Evolutionary conservation across 441 rosid species (phyloP), one percentile per base, ranked within the genome.

Genomic region (Erodium texanum): DNA sequence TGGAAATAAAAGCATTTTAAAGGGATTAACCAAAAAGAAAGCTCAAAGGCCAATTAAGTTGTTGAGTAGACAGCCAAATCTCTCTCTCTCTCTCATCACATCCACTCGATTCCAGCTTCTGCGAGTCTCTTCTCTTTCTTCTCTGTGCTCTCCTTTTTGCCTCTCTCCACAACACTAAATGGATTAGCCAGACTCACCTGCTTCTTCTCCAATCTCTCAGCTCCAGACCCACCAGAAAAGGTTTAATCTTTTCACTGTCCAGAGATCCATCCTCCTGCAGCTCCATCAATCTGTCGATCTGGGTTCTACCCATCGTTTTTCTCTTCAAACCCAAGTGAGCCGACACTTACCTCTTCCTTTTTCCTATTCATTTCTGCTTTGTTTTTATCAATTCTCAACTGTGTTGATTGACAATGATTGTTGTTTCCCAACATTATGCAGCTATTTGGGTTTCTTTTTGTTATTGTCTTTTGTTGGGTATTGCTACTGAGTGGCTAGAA

Each of bases 381-480:
- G 58, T 50, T 50, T 56, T 19, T 56, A 56, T 56, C 62, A 48
- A 3, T 56, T 56, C 24, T 56, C 23, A 54, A 19, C 61, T 54
- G 61, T 18, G 24, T 56, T 56, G 62, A 56, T 56, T 56, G 62
- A 2, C 62, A 56, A 56, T 56, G 62, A 56, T 56, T 56, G 62
- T 20, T 56, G 62, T 15, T 19, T 56, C n/a, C 62, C 56, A 15
- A 56, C 11, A 20, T 56, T 56, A 9, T 20, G 14, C 20, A 12
- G 4, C 62, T 19, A 1, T 20, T 56, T 56, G 62, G 14, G 24
- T 7, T 19, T 19, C 20, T 20, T 18, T 36, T 0, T 36, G 41
- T 36, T 36, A 7, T 36, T 36, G 41, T 36, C 41, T 56, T 24
- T 18, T 56, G 62, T 8, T 56, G 24, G 62, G 62, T 56, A 7